These are phyloP conservation scores for Naegleria fowleri DNA, from an alignment of 208 protist species.

Conservation along the genomic window DNA sequence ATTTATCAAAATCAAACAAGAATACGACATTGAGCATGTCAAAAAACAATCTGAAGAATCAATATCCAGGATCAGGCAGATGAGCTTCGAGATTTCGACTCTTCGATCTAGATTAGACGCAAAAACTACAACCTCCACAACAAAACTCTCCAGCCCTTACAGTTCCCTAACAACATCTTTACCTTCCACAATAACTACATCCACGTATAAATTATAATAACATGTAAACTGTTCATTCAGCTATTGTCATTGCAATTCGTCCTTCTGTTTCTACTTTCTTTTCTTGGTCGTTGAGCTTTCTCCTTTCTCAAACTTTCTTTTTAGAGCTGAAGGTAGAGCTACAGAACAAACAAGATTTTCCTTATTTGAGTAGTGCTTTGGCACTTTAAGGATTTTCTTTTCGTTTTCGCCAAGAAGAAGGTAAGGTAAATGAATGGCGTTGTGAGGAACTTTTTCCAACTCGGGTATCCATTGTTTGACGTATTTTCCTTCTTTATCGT, in stretches of 20 bases:
- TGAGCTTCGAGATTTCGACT: background rate
- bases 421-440: background rate
- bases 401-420: background rate
- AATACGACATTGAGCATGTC: background rate
- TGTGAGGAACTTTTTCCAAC: background rate
- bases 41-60: background rate
- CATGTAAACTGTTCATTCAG: too few relatives aligned
- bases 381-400: background rate
- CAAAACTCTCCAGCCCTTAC: background rate
- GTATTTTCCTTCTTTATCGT: constrained; percentile 7
- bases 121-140: background rate
- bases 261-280: too few relatives aligned
- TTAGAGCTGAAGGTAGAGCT: background rate
- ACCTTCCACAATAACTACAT: too few relatives aligned
- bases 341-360: background rate
- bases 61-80: background rate
- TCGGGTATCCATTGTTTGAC: constrained; percentile 18
- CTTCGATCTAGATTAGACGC: background rate
- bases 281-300: too few relatives aligned
- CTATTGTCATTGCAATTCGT: too few relatives aligned
- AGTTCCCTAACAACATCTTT: too few relatives aligned
- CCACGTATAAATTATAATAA: too few relatives aligned
- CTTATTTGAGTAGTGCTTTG: background rate
- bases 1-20: background rate
- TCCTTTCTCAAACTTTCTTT: background rate